Conservation (phyloP, 2,329 filamentous ascomycete species). For the Berkeleyomyces basicola region DNA sequence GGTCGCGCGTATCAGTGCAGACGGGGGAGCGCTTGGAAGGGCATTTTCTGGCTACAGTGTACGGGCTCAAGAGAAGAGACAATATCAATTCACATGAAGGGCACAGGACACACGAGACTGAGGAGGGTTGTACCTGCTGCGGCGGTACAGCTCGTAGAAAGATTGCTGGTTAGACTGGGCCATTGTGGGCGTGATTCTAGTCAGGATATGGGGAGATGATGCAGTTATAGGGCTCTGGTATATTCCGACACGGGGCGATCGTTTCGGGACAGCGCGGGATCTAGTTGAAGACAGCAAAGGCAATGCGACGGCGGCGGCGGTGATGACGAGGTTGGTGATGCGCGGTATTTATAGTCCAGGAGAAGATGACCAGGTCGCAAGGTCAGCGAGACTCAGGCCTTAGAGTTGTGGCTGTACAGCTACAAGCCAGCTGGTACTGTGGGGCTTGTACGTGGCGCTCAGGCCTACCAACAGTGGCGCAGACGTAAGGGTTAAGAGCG, state of each 20-base stretch:
- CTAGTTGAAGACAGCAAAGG: not conserved
- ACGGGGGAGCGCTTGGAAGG: not conserved
- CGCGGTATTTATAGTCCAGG: slow-evolving; percentile 17
- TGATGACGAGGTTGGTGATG: not conserved
- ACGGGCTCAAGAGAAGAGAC: not conserved
- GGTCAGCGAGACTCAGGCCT: slow-evolving; percentile 2
- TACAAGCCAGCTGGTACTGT: not conserved
- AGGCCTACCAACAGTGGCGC: not conserved
- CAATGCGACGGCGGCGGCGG: not conserved
- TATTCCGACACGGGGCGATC: slow-evolving; percentile 5
- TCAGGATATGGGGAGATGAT: not conserved
- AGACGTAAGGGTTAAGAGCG: not conserved
- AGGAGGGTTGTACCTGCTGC: slow-evolving; percentile 62
- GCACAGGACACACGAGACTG: not conserved
- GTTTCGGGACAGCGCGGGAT: slow-evolving; percentile 1
- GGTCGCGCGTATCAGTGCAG: not conserved
- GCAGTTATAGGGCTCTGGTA: not conserved
- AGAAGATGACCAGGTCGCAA: slow-evolving; percentile 3
- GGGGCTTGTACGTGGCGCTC: not conserved
- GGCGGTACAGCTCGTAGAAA: slow-evolving; percentile 91
- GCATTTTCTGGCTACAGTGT: not conserved
- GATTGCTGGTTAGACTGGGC: slow-evolving; percentile 26
- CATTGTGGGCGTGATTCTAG: slow-evolving; percentile 2
- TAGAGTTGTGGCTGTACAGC: slow-evolving; percentile 1
- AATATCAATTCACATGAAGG: not conserved